Evolutionary conservation across 208 protist genomes (phyloP).

Genomic region (Tritrichomonas musculus): DNA sequence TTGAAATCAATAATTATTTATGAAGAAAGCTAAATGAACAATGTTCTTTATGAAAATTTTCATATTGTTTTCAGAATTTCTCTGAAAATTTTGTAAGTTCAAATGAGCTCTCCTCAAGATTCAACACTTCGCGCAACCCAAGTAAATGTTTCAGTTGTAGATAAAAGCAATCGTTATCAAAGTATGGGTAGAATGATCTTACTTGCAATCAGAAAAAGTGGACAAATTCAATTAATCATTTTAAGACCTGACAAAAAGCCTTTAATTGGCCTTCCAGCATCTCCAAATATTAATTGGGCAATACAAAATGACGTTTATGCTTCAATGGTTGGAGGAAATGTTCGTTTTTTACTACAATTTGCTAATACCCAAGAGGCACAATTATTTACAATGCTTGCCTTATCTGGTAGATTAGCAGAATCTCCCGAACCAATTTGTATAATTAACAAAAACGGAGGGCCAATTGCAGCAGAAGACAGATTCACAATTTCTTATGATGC

Average conservation of each 20-base stretch:
- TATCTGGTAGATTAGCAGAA: neutral
- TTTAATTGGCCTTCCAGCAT: neutral
- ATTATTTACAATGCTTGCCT: neutral
- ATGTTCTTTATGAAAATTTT: too few species aligned
- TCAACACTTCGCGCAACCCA: neutral
- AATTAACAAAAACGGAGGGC: neutral
- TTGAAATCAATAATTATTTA: too few species aligned
- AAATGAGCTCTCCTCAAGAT: too few species aligned
- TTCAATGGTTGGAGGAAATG: neutral
- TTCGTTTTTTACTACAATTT: neutral
- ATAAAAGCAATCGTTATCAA: neutral
- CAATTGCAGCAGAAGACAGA: neutral
- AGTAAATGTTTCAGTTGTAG: neutral
- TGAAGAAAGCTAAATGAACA: too few species aligned
- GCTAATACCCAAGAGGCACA: neutral
- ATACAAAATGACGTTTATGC: constrained; percentile 5
- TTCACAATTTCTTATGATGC: neutral
- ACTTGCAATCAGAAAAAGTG: neutral
- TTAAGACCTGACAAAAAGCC: neutral
- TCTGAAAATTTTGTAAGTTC: too few species aligned
- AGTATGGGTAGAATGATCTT: neutral
- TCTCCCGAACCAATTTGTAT: neutral
- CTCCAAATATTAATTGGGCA: neutral
- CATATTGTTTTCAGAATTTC: too few species aligned
- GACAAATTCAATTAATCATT: neutral